Evolutionary conservation across 306 rosid genomes (phyloP), one percentile per base, ranked within the genome.

Genomic region (Vigna radiata): DNA sequence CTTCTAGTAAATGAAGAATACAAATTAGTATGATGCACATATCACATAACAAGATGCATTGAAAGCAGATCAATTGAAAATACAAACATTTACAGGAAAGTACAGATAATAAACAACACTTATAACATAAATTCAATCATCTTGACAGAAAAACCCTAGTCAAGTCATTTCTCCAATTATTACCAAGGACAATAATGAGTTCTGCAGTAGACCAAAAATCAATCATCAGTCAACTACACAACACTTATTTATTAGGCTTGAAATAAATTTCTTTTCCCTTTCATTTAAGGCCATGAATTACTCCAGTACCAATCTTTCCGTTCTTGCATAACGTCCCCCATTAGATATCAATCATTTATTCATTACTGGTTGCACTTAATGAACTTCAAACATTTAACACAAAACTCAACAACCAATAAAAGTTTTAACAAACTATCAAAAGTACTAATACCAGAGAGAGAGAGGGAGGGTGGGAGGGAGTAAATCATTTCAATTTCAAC

Each of bases 221-320:
- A 78, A 50, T 78, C 74, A 74, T 39, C 73, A 75, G 50, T 44
- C 37, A 74, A 68, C 83, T 36, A 19, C 15, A 8, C 29, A 29
- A 29, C 55, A 56, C 69, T 27, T 54, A 53, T 11, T 7, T 47
- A 53, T 11, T 7, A 59, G 47, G 76, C 62, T 49, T 31, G 63
- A 46, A 25, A 43, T 63, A 5, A 60, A 25, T 4, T 27, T 21
- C 46, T 58, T 55, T 4, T 10, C 77, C 66, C n/a, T 41, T 43
- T 43, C 54, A 62, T 23, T 17, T 39, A 73, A 73, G 54, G 13
- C 29, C 49, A 21, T 25, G 72, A 50, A 74, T 60, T 59, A 58
- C 44, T 54, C 61, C 61, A 12, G 18, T 23, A 47, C 67, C 27
- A 11, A 54, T 19, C 67, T 49, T 70, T 58, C 14, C 44, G 59